A percentile compares a stretch with the other conserved stretches of the same genome.
Evolutionary conservation across 192 early-diverging fungal genomes (phyloP).

Genomic region (Umbelopsis sp.): DNA sequence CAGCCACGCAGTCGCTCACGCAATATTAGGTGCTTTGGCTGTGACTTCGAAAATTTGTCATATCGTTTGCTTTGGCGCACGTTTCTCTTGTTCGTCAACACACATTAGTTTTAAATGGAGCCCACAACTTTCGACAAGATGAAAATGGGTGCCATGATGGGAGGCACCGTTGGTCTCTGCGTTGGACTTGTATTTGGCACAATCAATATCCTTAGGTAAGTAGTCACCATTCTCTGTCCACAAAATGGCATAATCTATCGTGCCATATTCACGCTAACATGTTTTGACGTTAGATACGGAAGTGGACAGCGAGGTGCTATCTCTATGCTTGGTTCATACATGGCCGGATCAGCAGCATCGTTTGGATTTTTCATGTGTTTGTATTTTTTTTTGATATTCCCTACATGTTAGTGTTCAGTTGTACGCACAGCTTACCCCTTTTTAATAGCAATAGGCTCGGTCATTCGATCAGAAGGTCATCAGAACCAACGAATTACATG

Average conservation of each 20-base stretch:
- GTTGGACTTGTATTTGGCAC: slow-evolving; percentile 62
- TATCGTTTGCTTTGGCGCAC: background rate
- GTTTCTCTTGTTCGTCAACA: background rate
- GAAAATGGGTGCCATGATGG: slow-evolving; percentile 68
- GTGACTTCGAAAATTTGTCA: no score
- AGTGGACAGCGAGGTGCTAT: slow-evolving; percentile 71
- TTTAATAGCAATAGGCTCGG: slow-evolving; percentile 47
- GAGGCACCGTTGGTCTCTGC: slow-evolving; percentile 63
- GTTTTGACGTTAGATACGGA: slow-evolving; percentile 56
- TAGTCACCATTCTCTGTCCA: background rate
- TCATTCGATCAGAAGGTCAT: slow-evolving; percentile 50
- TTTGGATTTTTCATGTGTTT: slow-evolving; percentile 84
- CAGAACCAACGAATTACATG: slow-evolving; percentile 26
- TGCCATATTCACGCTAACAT: background rate
- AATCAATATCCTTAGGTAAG: slow-evolving; percentile 50
- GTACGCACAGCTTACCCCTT: background rate
- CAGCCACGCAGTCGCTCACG: no score
- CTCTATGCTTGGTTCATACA: slow-evolving; percentile 70
- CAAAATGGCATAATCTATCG: background rate
- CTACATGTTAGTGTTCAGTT: background rate
- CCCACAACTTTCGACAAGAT: slow-evolving; percentile 56
- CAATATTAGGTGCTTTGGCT: no score
- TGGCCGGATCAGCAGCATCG: slow-evolving; percentile 74
- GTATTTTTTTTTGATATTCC: background rate
- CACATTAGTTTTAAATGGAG: slow-evolving; percentile 38